Conservation (phyloP, 495 filamentous ascomycete species). For the Cercophora scortea region DNA sequence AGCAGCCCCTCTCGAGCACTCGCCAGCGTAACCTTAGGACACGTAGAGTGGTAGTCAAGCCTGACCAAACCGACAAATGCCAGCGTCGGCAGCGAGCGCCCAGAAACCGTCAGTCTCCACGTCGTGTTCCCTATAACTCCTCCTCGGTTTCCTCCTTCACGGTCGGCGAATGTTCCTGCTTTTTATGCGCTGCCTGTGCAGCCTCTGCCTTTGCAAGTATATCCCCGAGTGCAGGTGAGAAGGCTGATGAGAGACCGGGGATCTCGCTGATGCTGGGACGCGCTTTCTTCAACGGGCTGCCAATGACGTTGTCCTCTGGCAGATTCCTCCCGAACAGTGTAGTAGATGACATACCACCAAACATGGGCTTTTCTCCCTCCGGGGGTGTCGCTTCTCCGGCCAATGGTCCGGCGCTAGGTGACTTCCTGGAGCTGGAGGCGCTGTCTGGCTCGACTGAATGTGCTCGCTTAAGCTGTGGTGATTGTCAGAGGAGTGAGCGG, state of each 20-base stretch:
- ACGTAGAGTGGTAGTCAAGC: too few species aligned
- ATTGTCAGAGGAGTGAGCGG: constrained; percentile 13
- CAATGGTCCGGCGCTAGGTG: constrained; percentile 24
- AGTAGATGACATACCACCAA: constrained; percentile 19
- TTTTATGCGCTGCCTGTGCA: constrained; percentile 29
- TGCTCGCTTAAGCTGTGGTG: constrained; percentile 80
- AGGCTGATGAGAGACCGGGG: constrained; percentile 31
- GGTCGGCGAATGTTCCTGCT: constrained; percentile 16
- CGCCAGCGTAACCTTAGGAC: too few species aligned
- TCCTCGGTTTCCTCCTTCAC: constrained; percentile 33
- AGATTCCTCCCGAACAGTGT: constrained; percentile 25
- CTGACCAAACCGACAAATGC: too few species aligned
- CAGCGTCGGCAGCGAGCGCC: too few species aligned
- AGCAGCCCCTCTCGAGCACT: too few species aligned
- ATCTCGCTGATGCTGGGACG: constrained; percentile 52
- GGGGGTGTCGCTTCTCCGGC: constrained; percentile 27
- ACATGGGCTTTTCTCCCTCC: not conserved
- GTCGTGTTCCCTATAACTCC: constrained; percentile 21
- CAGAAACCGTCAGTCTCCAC: not conserved
- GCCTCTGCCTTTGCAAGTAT: constrained; percentile 37
- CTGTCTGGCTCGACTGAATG: constrained; percentile 75
- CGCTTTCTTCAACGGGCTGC: constrained; percentile 79
- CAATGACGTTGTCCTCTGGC: constrained; percentile 44
- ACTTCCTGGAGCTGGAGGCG: constrained; percentile 33
- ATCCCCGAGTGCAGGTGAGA: constrained; percentile 36